A percentile compares a stretch with the other conserved stretches of the same genome.
phyloP scores from a whole-genome alignment of 139 green algal genomes.

The Asterochloris sp. region DNA sequence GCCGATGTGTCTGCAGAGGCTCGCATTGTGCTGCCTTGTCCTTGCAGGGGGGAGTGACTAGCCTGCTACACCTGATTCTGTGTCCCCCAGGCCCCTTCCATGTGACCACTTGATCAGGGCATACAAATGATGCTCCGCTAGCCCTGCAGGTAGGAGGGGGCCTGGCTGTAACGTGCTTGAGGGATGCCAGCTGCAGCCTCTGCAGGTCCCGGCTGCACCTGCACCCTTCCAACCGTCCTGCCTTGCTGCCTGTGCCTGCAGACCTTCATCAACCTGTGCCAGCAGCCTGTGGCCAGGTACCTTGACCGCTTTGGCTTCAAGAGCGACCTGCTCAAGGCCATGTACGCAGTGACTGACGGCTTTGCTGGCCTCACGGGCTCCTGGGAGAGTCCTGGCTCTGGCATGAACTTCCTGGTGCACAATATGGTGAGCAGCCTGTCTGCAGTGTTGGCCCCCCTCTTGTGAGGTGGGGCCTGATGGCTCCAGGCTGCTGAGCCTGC shows the following conservation, averaged over 20 bases:
- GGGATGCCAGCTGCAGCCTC: neutral
- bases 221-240: neutral
- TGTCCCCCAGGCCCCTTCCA: too few species aligned
- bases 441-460: neutral
- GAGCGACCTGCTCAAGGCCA: conserved; percentile 45
- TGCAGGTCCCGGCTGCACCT: neutral
- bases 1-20: too few species aligned
- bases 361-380: conserved; percentile 41
- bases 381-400: conserved; percentile 50
- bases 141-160: too few species aligned
- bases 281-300: conserved; percentile 26
- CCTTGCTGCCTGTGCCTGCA: neutral
- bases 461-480: neutral
- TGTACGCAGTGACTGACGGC: conserved; percentile 59
- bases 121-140: too few species aligned
- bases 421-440: conserved; percentile 47
- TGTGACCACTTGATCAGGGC: too few species aligned
- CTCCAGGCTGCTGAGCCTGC: neutral
- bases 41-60: too few species aligned
- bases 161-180: neutral
- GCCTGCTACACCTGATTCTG: too few species aligned
- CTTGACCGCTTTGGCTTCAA: conserved; percentile 52
- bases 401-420: conserved; percentile 62
- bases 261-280: conserved; percentile 41
- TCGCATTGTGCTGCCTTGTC: too few species aligned